phyloP scores from a whole-genome alignment of 441 rosid species.

The Gossypium trilobum region DNA sequence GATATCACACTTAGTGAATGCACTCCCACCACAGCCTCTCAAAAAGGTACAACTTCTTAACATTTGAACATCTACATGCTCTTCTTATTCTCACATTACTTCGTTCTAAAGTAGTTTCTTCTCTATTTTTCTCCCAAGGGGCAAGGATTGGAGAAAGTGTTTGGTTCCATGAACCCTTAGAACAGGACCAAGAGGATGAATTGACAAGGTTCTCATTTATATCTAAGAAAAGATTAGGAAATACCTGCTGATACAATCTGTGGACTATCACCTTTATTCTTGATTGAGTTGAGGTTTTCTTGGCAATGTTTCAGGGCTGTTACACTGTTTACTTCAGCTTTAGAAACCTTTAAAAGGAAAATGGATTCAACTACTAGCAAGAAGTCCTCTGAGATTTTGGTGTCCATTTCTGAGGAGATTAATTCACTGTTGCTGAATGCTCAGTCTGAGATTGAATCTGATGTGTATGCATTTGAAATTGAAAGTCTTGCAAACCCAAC shows the following conservation, averaged over 20 bases:
- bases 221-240: not conserved
- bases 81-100: conserved; percentile 10
- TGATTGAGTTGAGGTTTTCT: conserved; percentile 23
- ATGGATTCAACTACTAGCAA: conserved; percentile 50
- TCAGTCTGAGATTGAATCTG: conserved; percentile 58
- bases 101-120: conserved; percentile 11
- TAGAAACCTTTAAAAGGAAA: conserved; percentile 58
- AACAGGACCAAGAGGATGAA: conserved; percentile 48
- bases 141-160: conserved; percentile 31
- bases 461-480: conserved; percentile 43
- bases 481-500: conserved; percentile 16
- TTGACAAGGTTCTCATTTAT: conserved; percentile 35
- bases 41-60: conserved; percentile 37
- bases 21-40: conserved; percentile 35
- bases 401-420: conserved; percentile 61
- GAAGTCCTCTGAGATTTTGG: conserved; percentile 66
- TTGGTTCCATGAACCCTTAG: conserved; percentile 36
- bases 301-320: conserved; percentile 52
- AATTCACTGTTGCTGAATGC: conserved; percentile 46
- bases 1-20: conserved; percentile 29
- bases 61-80: conserved; percentile 1
- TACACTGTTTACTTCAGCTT: conserved; percentile 46
- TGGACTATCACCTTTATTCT: conserved; percentile 14
- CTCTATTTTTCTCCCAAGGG: conserved; percentile 18
- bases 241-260: conserved; percentile 3